Evolutionary conservation across 495 filamentous ascomycete species (phyloP), one percentile per base, ranked within the genome.

Genomic region (Lentithecium fluviatile): DNA sequence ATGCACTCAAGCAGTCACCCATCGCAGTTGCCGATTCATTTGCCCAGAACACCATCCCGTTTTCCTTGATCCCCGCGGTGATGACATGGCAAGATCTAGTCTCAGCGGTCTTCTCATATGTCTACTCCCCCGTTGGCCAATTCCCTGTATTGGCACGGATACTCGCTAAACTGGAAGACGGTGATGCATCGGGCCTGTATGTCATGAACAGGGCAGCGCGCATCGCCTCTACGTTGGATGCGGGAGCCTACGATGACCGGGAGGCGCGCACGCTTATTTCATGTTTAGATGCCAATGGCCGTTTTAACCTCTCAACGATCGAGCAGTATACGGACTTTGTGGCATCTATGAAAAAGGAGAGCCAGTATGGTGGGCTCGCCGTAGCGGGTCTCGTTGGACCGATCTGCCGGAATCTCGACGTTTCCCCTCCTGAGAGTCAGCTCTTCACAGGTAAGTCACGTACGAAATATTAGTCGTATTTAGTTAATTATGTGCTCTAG

Each of bases 71-170:
- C 11, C 56, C 56, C 11, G 23, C 34, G 2, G 57, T 73, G 19
- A 56, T 73, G 17, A 64, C 66, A n/a, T 67, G 56, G 43, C 66
- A 62, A 51, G 69, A 69, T 46, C 45, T 70, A 6, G 47, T 61
- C 25, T 13, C n/a, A 20, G 21, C 65, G 40, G 71, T 85, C 15
- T 77, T 82, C 20, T 62, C 57, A 0, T 58, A 74, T 7, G 62
- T 85, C 12, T 90, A 90, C 60, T 73, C 78, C 24, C 88, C 88
- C 0, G 65, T 87, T 11, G 52, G 69, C 24, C 72, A 72, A 36
- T 90, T 88, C 70, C 78, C 78, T 0, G 62, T 72, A 1, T 68
- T 89, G 0, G 85, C 87, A 8, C 55, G 71, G 10, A 67, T 80
- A 21, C 73, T 88, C 5, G 74, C 75, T 5, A 80, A 77, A 5